phyloP scores from a whole-genome alignment of 2,329 filamentous ascomycete genomes.

The Clarireedia hainanense region DNA sequence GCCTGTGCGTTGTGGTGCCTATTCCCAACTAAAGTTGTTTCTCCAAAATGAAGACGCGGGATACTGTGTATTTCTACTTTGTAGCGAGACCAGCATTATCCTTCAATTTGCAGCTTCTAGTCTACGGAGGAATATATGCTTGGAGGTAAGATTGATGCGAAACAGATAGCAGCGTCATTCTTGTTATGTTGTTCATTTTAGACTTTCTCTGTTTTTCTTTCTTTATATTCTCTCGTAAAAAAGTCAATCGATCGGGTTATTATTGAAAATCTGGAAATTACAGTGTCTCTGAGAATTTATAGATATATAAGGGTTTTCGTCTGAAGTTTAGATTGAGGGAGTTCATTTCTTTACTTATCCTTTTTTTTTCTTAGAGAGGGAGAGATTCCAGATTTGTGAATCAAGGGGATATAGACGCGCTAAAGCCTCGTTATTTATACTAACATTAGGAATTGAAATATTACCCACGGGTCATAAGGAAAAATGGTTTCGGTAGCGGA shows the following conservation, averaged over 20 bases:
- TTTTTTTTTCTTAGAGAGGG: no score
- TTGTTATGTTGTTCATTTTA: no score
- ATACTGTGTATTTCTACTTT: not conserved
- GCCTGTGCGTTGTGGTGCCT: no score
- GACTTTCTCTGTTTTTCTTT: no score
- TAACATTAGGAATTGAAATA: not conserved
- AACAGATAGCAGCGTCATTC: not conserved
- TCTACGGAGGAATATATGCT: not conserved
- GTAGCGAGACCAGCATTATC: not conserved
- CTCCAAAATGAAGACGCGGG: not conserved
- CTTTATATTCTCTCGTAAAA: no score
- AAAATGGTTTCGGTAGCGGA: conserved; percentile 15
- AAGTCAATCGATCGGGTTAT: no score
- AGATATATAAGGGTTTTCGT: no score
- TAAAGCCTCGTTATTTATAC: not conserved
- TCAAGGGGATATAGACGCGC: not conserved
- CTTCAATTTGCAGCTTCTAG: not conserved
- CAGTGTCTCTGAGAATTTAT: no score
- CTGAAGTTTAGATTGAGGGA: no score
- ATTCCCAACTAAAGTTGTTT: not conserved
- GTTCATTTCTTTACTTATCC: no score
- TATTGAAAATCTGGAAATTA: no score
- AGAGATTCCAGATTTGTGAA: no score
- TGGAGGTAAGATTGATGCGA: not conserved
- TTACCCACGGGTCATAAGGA: not conserved